These are phyloP conservation scores for Lathyrus oleraceus DNA, from an alignment of 306 rosid species.

Conservation along the genomic window DNA sequence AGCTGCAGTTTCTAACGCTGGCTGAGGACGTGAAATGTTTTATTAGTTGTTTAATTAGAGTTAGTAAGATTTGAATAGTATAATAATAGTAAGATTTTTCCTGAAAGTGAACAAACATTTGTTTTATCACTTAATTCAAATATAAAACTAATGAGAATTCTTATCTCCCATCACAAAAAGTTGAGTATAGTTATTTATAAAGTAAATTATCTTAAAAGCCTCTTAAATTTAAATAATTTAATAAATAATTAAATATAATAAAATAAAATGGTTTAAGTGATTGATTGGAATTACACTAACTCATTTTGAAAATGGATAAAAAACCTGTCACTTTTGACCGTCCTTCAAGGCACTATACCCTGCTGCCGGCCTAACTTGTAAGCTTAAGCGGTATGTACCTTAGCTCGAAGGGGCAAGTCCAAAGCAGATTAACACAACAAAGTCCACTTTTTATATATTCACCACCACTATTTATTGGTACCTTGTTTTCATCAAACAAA, in stretches of 20 bases:
- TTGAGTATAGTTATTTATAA: too few relatives aligned
- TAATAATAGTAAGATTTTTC: not conserved
- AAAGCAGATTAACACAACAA: not conserved
- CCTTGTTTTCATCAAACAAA: conserved; percentile 21
- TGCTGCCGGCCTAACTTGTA: conserved; percentile 17
- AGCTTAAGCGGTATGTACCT: not conserved
- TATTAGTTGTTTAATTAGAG: not conserved
- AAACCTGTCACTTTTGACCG: conserved; percentile 19
- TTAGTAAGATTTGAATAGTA: not conserved
- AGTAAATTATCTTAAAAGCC: too few relatives aligned
- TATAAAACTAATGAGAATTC: not conserved
- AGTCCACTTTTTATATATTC: not conserved
- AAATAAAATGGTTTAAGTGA: too few relatives aligned
- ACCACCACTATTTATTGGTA: not conserved
- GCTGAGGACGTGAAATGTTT: not conserved
- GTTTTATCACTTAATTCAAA: not conserved
- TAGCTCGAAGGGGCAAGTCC: conserved; percentile 14
- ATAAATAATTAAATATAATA: too few relatives aligned
- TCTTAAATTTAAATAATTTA: too few relatives aligned
- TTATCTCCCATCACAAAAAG: too few relatives aligned
- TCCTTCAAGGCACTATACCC: not conserved
- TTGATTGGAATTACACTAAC: too few relatives aligned
- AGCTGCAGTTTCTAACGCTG: not conserved
- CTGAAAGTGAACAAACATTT: not conserved
- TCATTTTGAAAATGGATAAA: too few relatives aligned